Conservation (phyloP, 1,139 yeast species). For the Lodderomyces orthopsilosis region DNA sequence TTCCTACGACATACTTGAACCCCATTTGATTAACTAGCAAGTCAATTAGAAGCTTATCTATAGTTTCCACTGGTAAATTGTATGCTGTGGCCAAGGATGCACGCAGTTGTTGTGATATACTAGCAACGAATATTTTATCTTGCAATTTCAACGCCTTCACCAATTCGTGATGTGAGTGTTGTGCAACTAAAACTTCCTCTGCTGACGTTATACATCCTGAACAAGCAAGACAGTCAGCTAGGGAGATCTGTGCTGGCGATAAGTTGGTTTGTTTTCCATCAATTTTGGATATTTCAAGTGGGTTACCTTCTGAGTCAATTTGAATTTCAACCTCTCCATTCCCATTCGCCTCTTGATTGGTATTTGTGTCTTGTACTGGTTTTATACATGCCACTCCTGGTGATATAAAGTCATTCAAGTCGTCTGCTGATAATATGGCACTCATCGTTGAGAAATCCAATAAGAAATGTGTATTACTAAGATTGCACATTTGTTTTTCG, state of each 20-base stretch:
- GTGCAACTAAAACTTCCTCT: slow-evolving; percentile 86
- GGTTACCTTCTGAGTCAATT: slow-evolving; percentile 62
- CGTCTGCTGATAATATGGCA: slow-evolving; percentile 82
- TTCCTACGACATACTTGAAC: slow-evolving; percentile 75
- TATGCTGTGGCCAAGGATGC: slow-evolving; percentile 77
- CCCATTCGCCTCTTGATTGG: slow-evolving; percentile 14
- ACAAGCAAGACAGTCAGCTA: slow-evolving; percentile 94
- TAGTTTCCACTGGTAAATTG: slow-evolving; percentile 46
- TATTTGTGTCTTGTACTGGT: slow-evolving; percentile 26
- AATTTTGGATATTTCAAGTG: slow-evolving; percentile 61
- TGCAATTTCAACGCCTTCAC: slow-evolving; percentile 50
- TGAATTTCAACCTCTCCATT: slow-evolving; percentile 57
- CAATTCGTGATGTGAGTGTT: slow-evolving; percentile 84
- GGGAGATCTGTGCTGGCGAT: slow-evolving; percentile 81
- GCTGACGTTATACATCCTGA: slow-evolving; percentile 97
- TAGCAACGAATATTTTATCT: slow-evolving; percentile 58
- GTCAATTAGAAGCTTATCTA: slow-evolving; percentile 60
- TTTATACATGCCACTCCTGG: slow-evolving; percentile 96
- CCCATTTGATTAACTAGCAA: slow-evolving; percentile 62
- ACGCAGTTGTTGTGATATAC: slow-evolving; percentile 84
- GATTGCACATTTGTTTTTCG: not conserved
- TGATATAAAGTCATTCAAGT: slow-evolving; percentile 87
- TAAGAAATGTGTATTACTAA: slow-evolving; percentile 3
- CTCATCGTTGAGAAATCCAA: slow-evolving; percentile 52
- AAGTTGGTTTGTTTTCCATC: slow-evolving; percentile 54